phyloP scores from a whole-genome alignment of 306 rosid species.

The Vigna mungo region DNA sequence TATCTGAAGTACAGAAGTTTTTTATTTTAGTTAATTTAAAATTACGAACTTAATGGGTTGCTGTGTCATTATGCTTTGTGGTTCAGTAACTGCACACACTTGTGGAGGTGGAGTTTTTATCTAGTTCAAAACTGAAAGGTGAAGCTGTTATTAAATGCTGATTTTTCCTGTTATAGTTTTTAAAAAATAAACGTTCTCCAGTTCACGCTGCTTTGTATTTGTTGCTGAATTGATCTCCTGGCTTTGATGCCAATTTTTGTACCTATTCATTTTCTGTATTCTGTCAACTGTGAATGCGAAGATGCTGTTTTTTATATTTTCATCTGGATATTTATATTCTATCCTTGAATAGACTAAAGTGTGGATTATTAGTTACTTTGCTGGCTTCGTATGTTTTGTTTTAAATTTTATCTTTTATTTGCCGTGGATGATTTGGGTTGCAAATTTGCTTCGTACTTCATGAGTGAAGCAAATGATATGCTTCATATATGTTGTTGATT shows the following conservation, averaged over 20 bases:
- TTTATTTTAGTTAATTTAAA: not conserved
- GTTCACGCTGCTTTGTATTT: not conserved
- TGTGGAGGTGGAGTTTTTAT: not conserved
- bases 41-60: not conserved
- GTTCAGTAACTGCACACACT: not conserved
- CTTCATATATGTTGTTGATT: slow-evolving; percentile 8
- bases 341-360: not conserved
- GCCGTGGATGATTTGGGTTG: not conserved
- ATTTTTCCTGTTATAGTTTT: not conserved
- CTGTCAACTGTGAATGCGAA: slow-evolving; percentile 10
- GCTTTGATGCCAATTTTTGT: not conserved
- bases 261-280: not conserved
- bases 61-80: not conserved
- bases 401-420: slow-evolving; percentile 6
- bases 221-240: slow-evolving; percentile 19
- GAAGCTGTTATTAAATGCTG: slow-evolving; percentile 6
- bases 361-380: not conserved
- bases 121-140: slow-evolving; percentile 5
- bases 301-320: not conserved
- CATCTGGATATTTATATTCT: slow-evolving; percentile 7
- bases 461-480: not conserved
- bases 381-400: not conserved
- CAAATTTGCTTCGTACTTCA: slow-evolving; percentile 16
- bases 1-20: not conserved
- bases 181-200: not conserved